Percentiles rank a stretch among this genome's conserved stretches.
These are phyloP conservation scores for Pulveroboletus sp. DNA, from an alignment of 768 basidiomycete genomes.

Conservation along the genomic window DNA sequence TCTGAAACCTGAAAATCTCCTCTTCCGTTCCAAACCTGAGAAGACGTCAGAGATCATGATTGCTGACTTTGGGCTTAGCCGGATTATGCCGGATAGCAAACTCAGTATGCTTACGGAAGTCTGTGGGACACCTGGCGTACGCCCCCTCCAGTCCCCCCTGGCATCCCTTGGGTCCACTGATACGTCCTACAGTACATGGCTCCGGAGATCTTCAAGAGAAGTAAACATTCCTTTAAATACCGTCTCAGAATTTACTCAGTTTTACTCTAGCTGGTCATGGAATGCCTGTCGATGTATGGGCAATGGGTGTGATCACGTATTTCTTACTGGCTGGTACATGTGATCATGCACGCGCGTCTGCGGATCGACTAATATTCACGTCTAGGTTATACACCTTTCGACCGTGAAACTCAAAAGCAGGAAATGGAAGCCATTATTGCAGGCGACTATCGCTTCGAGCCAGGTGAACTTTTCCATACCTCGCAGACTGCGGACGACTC, in stretches of 20 bases:
- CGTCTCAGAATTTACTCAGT: neutral
- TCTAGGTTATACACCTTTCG: constrained; percentile 92
- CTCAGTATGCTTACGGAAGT: constrained; percentile 88
- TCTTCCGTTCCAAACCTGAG: constrained; percentile 87
- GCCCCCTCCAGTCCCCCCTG: constrained; percentile 21
- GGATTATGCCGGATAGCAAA: constrained; percentile 89
- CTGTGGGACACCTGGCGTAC: constrained; percentile 88
- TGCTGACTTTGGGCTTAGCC: constrained; percentile 92
- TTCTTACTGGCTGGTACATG: constrained; percentile 74
- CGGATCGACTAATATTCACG: neutral
- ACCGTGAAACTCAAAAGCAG: constrained; percentile 80
- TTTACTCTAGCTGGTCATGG: constrained; percentile 71
- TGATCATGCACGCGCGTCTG: neutral
- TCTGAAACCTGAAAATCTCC: constrained; percentile 95
- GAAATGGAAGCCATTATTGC: constrained; percentile 96
- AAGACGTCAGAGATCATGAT: constrained; percentile 90
- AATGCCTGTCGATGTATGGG: constrained; percentile 95
- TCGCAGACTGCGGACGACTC: neutral
- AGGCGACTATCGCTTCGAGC: constrained; percentile 92
- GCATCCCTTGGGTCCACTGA: constrained; percentile 4
- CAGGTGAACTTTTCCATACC: constrained; percentile 33
- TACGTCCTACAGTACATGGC: constrained; percentile 71
- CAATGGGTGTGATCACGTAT: constrained; percentile 98
- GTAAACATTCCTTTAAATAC: constrained; percentile 39
- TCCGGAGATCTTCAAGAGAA: constrained; percentile 93